These are phyloP conservation scores for Lactifluus subvellereus DNA, from an alignment of 768 basidiomycete genomes.

Conservation along the genomic window DNA sequence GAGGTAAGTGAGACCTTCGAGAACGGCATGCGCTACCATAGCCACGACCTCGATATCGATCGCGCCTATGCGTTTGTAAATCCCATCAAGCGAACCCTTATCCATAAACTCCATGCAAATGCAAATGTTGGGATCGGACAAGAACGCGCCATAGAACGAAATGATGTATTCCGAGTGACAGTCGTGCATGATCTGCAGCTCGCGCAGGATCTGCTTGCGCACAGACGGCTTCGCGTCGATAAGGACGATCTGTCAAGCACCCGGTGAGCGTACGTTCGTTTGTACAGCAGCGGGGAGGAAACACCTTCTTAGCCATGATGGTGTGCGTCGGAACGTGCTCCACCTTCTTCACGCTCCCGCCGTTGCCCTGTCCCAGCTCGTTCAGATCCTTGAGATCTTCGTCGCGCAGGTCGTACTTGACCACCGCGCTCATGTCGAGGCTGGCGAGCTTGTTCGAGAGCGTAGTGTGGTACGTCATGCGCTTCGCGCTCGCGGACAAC, in stretches of 20 bases:
- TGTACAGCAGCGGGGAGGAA: too few species aligned
- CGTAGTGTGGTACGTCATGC: slow-evolving; percentile 72
- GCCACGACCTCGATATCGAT: slow-evolving; percentile 92
- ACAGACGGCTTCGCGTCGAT: slow-evolving; percentile 96
- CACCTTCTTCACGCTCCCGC: slow-evolving; percentile 95
- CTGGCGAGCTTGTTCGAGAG: slow-evolving; percentile 82
- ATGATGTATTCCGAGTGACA: slow-evolving; percentile 92
- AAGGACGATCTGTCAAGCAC: slow-evolving; percentile 66
- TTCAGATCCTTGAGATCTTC: slow-evolving; percentile 88
- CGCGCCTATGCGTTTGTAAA: slow-evolving; percentile 93
- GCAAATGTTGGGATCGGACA: slow-evolving; percentile 96
- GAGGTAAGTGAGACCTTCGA: slow-evolving; percentile 92
- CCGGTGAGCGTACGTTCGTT: too few species aligned
- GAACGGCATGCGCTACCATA: slow-evolving; percentile 89
- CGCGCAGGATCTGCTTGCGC: slow-evolving; percentile 94
- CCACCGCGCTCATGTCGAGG: slow-evolving; percentile 79
- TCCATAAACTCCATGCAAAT: slow-evolving; percentile 98
- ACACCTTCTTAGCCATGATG: slow-evolving; percentile 96
- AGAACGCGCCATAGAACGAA: slow-evolving; percentile 94
- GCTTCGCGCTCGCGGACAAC: slow-evolving; percentile 44
- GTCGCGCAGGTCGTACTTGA: slow-evolving; percentile 75
- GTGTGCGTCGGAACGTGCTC: slow-evolving; percentile 87
- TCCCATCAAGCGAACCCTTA: slow-evolving; percentile 88
- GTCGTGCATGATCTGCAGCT: slow-evolving; percentile 98
- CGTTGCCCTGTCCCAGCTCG: slow-evolving; percentile 94